phyloP scores from a whole-genome alignment of 2,329 filamentous ascomycete species.

The Colletotrichum salicis region DNA sequence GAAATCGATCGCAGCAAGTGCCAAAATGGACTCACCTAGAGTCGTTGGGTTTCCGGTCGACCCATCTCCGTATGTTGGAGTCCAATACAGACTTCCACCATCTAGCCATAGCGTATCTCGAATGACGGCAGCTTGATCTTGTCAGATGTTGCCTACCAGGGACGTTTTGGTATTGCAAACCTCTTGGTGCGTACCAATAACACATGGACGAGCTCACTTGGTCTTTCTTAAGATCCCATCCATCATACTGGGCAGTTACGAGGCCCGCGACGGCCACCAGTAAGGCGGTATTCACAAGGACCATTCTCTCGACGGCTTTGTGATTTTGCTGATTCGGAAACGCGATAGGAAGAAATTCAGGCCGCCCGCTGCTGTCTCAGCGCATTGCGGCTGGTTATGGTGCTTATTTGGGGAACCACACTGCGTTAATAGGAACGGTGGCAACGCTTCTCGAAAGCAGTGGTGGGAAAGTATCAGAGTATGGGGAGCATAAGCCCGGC shows the following conservation, averaged over 20 bases:
- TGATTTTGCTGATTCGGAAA: neutral
- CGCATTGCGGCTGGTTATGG: neutral
- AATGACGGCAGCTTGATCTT: constrained; percentile 61
- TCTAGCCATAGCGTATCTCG: constrained; percentile 74
- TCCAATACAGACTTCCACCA: constrained; percentile 68
- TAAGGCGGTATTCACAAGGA: constrained; percentile 35
- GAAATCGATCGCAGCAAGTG: constrained; percentile 20
- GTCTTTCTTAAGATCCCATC: constrained; percentile 54
- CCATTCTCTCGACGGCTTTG: neutral
- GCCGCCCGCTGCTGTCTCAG: constrained; percentile 4
- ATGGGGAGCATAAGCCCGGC: neutral
- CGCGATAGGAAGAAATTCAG: neutral
- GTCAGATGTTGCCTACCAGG: neutral
- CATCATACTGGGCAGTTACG: constrained; percentile 54
- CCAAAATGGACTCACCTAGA: constrained; percentile 54
- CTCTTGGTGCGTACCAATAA: constrained; percentile 61
- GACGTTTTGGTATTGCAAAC: constrained; percentile 40
- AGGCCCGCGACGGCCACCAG: constrained; percentile 42
- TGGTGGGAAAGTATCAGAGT: neutral
- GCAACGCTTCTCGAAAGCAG: neutral
- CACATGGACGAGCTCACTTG: constrained; percentile 71
- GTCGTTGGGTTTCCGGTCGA: constrained; percentile 51
- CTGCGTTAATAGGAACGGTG: neutral
- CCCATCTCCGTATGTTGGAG: constrained; percentile 50
- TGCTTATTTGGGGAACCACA: constrained; percentile 9